Evolutionary conservation across 2,329 filamentous ascomycete species (phyloP).

Genomic region (Apiospora arundinis): DNA sequence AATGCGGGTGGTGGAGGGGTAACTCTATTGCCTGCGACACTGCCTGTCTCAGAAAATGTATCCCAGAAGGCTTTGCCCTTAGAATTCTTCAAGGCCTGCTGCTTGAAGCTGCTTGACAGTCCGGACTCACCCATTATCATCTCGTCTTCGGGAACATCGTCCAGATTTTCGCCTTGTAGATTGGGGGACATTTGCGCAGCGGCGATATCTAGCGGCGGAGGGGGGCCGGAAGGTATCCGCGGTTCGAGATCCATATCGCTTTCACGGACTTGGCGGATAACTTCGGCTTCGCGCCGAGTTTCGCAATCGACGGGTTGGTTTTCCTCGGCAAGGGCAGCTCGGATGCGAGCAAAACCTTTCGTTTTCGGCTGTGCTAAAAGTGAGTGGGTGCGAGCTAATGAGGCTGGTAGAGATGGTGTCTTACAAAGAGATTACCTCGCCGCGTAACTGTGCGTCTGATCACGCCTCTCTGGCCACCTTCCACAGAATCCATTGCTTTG

Average conservation of each 20-base stretch:
- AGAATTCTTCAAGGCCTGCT: conserved; percentile 74
- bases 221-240: conserved; percentile 42
- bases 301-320: conserved; percentile 87
- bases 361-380: conserved; percentile 78
- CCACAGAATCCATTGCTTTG: conserved; percentile 58
- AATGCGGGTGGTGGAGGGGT: conserved; percentile 70
- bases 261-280: conserved; percentile 93
- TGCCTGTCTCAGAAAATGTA: conserved; percentile 72
- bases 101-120: conserved; percentile 73
- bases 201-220: conserved; percentile 51
- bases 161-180: conserved; percentile 66
- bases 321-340: conserved; percentile 89
- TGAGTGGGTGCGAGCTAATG: conserved; percentile 27
- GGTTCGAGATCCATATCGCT: conserved; percentile 73
- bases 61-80: conserved; percentile 80
- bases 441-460: conserved; percentile 84
- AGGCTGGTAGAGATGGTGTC: conserved; percentile 38
- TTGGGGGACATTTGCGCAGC: conserved; percentile 72
- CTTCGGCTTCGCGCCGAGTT: conserved; percentile 88
- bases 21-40: conserved; percentile 50
- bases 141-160: conserved; percentile 71
- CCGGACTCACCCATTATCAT: conserved; percentile 66
- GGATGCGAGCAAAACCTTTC: conserved; percentile 92
- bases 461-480: conserved; percentile 70
- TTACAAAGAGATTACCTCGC: conserved; percentile 85